A percentile compares a stretch with the other conserved stretches of the same genome.
Conservation (phyloP, 495 filamentous ascomycete genomes). For the Hyaloscypha hepaticicola region DNA sequence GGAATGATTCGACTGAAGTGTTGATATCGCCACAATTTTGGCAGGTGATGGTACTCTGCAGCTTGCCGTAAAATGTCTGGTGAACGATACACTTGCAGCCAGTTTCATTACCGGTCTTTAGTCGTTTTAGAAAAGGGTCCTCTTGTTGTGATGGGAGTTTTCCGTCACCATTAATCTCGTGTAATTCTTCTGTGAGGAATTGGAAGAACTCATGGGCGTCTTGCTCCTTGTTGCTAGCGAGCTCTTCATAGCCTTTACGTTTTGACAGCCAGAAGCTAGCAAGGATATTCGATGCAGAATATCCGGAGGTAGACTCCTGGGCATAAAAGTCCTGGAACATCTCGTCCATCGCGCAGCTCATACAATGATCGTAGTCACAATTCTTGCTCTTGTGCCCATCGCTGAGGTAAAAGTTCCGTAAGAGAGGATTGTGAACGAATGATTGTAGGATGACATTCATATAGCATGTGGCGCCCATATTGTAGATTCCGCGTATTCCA, state of each 20-base stretch:
- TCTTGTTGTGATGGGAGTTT: constrained; percentile 39
- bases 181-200: constrained; percentile 84
- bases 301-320: constrained; percentile 75
- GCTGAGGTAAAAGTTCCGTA: constrained; percentile 81
- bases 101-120: constrained; percentile 33
- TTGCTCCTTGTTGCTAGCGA: constrained; percentile 89
- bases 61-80: constrained; percentile 82
- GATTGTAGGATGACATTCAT: constrained; percentile 88
- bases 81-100: constrained; percentile 85
- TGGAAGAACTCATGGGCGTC: constrained; percentile 96
- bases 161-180: constrained; percentile 63
- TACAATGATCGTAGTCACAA: constrained; percentile 67
- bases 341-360: constrained; percentile 85
- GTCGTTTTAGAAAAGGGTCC: constrained; percentile 31
- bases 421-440: constrained; percentile 82
- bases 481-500: constrained; percentile 84
- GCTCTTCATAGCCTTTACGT: constrained; percentile 61
- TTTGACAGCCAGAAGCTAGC: constrained; percentile 73
- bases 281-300: constrained; percentile 79
- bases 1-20: constrained; percentile 76
- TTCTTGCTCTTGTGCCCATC: constrained; percentile 74
- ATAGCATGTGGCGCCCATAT: constrained; percentile 92
- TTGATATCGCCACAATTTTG: constrained; percentile 76
- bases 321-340: constrained; percentile 90
- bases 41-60: constrained; percentile 84